Evolutionary conservation across 116 monocot species (phyloP).

Genomic region (Phalaenopsis hybrid): DNA sequence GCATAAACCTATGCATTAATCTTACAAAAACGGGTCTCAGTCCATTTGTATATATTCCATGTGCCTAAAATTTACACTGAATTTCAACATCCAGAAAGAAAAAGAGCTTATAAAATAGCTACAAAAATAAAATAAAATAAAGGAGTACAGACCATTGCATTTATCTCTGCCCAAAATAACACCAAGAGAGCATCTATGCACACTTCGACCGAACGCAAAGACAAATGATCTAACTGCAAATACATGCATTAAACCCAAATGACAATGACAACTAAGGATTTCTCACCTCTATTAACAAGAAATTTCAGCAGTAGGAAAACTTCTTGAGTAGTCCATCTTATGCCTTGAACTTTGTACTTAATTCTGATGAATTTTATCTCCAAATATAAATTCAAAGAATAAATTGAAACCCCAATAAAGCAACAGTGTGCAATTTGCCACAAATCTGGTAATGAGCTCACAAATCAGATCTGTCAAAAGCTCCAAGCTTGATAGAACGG

Average conservation of each 20-base stretch:
- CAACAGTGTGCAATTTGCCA: too few species aligned
- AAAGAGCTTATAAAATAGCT: background rate
- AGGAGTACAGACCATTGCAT: constrained; percentile 57
- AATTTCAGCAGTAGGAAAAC: constrained; percentile 92
- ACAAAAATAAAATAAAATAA: constrained; percentile 1
- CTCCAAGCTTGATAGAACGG: too few species aligned
- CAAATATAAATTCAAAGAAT: background rate
- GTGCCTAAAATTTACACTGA: constrained; percentile 42
- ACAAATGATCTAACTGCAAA: constrained; percentile 67
- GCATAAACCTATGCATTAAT: constrained; percentile 70
- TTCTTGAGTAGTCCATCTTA: constrained; percentile 95
- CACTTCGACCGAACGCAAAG: constrained; percentile 52
- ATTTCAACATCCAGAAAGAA: background rate
- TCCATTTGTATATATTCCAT: constrained; percentile 73
- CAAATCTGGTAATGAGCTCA: too few species aligned
- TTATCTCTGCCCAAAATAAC: constrained; percentile 58
- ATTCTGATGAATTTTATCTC: constrained; percentile 85
- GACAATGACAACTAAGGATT: background rate
- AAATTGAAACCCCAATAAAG: too few species aligned
- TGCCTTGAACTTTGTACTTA: constrained; percentile 90
- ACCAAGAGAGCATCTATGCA: constrained; percentile 39
- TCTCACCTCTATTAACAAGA: constrained; percentile 68
- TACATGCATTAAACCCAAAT: background rate
- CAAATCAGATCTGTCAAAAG: too few species aligned
- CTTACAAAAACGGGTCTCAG: constrained; percentile 58